Base-by-base conservation (phyloP, 2,329 filamentous ascomycete genomes). In the Epichloe coenophiala region DNA sequence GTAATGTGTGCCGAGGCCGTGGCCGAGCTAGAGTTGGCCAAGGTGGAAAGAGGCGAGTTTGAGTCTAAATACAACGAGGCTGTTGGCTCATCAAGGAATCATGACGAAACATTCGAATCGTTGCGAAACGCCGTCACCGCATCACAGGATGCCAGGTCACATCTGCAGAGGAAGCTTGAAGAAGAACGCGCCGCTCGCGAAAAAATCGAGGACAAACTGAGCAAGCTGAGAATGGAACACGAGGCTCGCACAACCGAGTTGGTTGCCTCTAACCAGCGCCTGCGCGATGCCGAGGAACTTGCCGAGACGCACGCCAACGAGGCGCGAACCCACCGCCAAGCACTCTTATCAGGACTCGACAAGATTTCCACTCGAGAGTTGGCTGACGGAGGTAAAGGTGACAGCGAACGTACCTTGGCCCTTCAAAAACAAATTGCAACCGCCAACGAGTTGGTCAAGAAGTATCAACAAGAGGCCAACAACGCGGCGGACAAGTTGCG, bases 391-490 rank as follows among this genome's bases (percentile, higher is more conserved):
- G 69, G 63, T 54, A 74, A 72, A 38, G 72, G 69, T 2, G 75
- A 80, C 51, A 69, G 79, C 37, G 83, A 88, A 58, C 84, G 88
- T 36, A 71, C 91, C 35, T 65, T 69, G 5, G 83, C 86, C 27
- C 75, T 98, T 5, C 87, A 94, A 63, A 77, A 80, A 43, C 93
- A 97, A 63, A 74, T 95, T 13, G 78, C 84, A 55, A 71, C 83
- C 42, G 86, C 91, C 15, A 94, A 88, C 59, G 75, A 74, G 2
- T 71, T 97, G 63, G 88, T 90, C 31, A 86, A 85, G 65, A 88
- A 88, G 61, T 95, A 95, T 59, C 89, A 96, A 65, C 77, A 84
- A 54, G 90, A 94, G 53, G 91, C 90, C 1, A 88, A 98, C 64
- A 71, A 76, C 27, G 89, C 90, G 3, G 85, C 88, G 0, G 89